Evolutionary conservation across 2,329 filamentous ascomycete genomes (phyloP), one percentile per base, ranked within the genome.

Genomic region (Talaromyces pinophilus): DNA sequence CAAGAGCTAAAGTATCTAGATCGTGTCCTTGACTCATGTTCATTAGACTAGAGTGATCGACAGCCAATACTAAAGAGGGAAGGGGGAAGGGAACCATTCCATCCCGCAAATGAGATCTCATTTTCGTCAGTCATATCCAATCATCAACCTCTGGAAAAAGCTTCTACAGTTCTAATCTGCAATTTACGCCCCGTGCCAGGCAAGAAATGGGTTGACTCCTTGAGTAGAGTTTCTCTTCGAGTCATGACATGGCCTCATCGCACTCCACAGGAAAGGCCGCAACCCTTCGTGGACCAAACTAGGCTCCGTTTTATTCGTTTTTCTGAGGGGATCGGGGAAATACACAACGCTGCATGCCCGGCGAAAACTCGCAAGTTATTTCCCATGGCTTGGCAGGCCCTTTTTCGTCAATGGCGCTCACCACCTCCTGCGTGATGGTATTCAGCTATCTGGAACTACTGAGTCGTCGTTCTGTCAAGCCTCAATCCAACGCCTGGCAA

Each of bases 1-100:
- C 28, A 33, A 54, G 52, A 55, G n/a, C 10, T 19, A 8, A 8
- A 8, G 52, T 38, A 22, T 55, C 30, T 35, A 55, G 15, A 55
- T 13, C n/a, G 50, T 54, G 28, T 61, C 28, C 38, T 44, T 60
- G 60, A 62, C 44, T 62, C 60, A 62, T 62, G 60, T 40, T 7
- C 5, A 40, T 35, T 52, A 19, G 19, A 52, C 44, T 28, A 30
- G 28, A 40, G 48, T 52, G 60, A 62, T 62, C 46, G 46, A 22
- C 60, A 15, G 60, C 44, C 60, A 62, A 62, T 55, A 55, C 52
- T 22, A 19, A 55, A 55, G 52, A 55, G 30, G 30, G 10, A 38
- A 19, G 8, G 30, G 17, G 19, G 5, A 38, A 19, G 8, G 30
- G 17, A 19, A 6, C 17, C 15, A 30, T n/a, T n/a, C 4, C 28